Evolutionary conservation across 331 rosid species (phyloP), one percentile per base, ranked within the genome.

Genomic region (Phaseolus coccineus): DNA sequence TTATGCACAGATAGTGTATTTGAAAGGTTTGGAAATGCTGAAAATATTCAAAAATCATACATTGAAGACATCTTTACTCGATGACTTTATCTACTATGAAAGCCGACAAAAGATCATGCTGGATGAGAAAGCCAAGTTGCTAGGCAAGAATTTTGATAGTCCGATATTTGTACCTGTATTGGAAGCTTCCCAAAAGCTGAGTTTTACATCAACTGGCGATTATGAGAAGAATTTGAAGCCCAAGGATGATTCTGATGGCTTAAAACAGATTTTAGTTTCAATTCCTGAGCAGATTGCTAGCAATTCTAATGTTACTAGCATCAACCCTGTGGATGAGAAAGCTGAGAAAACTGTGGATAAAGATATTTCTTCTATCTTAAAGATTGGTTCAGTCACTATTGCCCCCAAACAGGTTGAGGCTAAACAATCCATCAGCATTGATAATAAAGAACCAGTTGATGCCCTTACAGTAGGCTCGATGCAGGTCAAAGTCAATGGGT

Each of bases 71-170:
- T 93, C 97, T 63, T 84, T 93, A 82, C 93, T 91, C 25, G 98
- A 93, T 65, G 98, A 93, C 77, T 90, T 93, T 22, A 81, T 90
- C 69, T 93, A 93, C 77, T 88, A 93, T 68, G 98, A 93, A 86
- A 85, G 88, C 70, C 98, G 98, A 55, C 93, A 93, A 80, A 93
- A 88, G 89, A 84, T 91, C 63, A 85, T 93, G 90, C 90, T 85
- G 87, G 98, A 91, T 64, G 95, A 88, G 86, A 93, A 88, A 84
- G 88, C 95, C 72, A 88, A 89, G 88, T 83, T 80, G 33, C 78
- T 78, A 55, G 65, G 79, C 71, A 86, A 84, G 83, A 88, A 77
- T 75, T 85, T 70, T 0, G 87, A 85, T 73, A 78, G 83, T 61
- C 93, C 90, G 5, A 74, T 81, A 73, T 77, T 84, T 27, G 59